phyloP scores from a whole-genome alignment of 2,329 filamentous ascomycete species.

The Esteya vermicola region DNA sequence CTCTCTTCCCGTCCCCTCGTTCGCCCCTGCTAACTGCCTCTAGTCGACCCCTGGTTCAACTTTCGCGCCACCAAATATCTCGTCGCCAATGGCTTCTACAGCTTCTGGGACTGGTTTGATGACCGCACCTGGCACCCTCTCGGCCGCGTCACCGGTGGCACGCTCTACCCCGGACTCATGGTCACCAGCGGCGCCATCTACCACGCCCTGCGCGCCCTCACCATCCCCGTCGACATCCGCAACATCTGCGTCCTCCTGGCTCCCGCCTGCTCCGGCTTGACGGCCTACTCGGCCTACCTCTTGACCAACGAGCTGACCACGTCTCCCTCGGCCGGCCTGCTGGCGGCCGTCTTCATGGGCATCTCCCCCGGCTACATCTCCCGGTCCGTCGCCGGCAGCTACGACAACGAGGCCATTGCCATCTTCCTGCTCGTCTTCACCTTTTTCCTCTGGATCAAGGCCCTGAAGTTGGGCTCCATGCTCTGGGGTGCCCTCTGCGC shows the following conservation, averaged over 20 bases:
- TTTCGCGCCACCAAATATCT: conserved; percentile 97
- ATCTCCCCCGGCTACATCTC: conserved; percentile 97
- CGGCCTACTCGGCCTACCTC: conserved; percentile 83
- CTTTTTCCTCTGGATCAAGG: conserved; percentile 98
- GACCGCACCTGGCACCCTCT: conserved; percentile 99
- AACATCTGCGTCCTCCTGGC: conserved; percentile 97
- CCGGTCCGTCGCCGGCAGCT: conserved; percentile 91
- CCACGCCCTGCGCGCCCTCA: conserved; percentile 76
- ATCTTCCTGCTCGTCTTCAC: conserved; percentile 98
- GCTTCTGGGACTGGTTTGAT: conserved; percentile 99
- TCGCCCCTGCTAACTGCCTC: conserved; percentile 14
- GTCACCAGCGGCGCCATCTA: conserved; percentile 97
- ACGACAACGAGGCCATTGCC: conserved; percentile 95
- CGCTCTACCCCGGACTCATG: conserved; percentile 97
- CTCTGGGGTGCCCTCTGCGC: conserved; percentile 93
- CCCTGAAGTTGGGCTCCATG: conserved; percentile 88
- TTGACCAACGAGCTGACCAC: conserved; percentile 94
- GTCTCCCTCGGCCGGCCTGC: conserved; percentile 86
- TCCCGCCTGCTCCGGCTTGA: conserved; percentile 85
- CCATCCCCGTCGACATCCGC: conserved; percentile 90
- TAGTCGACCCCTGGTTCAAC: conserved; percentile 99
- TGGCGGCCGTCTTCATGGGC: conserved; percentile 93
- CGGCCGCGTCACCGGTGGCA: conserved; percentile 93
- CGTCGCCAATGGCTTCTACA: conserved; percentile 92
- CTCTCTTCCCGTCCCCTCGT: too few species aligned